phyloP scores from a whole-genome alignment of 345 rosid genomes.

The Triadica sebifera region DNA sequence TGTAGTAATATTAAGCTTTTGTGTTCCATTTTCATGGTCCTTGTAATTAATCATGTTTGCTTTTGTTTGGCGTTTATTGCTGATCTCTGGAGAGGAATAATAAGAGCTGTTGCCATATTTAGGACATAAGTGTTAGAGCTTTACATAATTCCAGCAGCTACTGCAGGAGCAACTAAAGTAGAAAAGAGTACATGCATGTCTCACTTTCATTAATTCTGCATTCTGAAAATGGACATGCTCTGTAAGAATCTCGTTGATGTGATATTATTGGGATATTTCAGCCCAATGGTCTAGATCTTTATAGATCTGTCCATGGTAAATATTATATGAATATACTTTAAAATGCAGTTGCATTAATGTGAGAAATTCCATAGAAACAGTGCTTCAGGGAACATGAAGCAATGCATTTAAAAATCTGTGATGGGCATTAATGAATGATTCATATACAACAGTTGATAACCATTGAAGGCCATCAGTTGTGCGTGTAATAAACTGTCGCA shows the following conservation, averaged over 20 bases:
- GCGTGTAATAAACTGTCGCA: too few species aligned
- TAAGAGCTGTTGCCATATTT: neutral
- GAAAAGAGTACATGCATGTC: neutral
- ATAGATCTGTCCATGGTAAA: neutral
- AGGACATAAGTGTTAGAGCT: neutral
- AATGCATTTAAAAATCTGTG: neutral
- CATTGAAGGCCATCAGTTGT: neutral
- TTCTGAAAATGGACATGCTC: neutral
- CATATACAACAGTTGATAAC: constrained; percentile 1
- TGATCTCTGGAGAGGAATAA: neutral
- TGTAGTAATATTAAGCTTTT: neutral
- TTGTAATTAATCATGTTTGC: neutral
- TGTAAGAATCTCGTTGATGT: neutral
- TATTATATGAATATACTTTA: neutral
- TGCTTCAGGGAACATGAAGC: neutral
- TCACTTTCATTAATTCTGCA: neutral
- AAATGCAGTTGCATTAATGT: neutral
- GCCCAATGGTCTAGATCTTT: neutral
- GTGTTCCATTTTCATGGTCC: neutral
- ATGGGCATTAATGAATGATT: neutral
- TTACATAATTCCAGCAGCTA: neutral
- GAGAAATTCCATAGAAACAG: neutral
- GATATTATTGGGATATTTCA: neutral
- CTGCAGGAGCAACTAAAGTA: neutral
- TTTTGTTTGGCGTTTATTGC: neutral